Percentiles rank a stretch among this genome's conserved stretches.
Evolutionary conservation across 768 basidiomycete species (phyloP).

Genomic region (Lactarius hengduanensis): DNA sequence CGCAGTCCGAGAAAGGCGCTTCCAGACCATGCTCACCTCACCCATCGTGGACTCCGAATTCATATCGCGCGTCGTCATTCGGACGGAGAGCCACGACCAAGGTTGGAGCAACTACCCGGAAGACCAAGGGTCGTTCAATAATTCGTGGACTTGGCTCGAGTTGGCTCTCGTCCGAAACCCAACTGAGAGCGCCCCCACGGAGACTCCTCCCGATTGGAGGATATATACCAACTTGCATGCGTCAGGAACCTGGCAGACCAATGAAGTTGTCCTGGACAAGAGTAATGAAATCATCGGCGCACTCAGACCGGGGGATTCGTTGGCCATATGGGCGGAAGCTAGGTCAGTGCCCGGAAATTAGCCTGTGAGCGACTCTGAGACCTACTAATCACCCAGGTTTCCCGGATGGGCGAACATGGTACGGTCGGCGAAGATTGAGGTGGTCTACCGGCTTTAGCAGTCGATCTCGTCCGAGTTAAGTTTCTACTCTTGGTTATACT

Average conservation of each 20-base stretch:
- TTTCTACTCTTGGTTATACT: neutral
- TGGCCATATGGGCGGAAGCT: constrained; percentile 2
- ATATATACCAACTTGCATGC: constrained; percentile 3
- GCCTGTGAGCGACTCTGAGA: neutral
- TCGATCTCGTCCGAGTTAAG: neutral
- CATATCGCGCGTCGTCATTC: constrained; percentile 5
- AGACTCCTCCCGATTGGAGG: neutral
- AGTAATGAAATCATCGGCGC: neutral
- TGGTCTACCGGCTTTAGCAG: constrained; percentile 2
- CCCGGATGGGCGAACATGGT: constrained; percentile 4
- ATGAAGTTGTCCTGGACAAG: constrained; percentile 1
- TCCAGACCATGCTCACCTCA: neutral
- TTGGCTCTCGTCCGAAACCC: neutral
- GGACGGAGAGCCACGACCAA: constrained; percentile 14
- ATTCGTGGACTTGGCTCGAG: constrained; percentile 8
- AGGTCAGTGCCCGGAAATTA: neutral
- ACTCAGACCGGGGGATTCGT: neutral
- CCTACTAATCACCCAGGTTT: neutral
- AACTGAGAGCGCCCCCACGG: neutral
- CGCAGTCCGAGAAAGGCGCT: neutral
- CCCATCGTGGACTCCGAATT: neutral
- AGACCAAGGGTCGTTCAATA: constrained; percentile 8
- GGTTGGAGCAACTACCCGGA: constrained; percentile 4
- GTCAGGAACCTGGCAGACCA: neutral
- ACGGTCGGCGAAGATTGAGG: constrained; percentile 5